A percentile compares a stretch with the other conserved stretches of the same genome.
Conservation (phyloP, 352 stramenopile species). For the Pythium insidiosum region DNA sequence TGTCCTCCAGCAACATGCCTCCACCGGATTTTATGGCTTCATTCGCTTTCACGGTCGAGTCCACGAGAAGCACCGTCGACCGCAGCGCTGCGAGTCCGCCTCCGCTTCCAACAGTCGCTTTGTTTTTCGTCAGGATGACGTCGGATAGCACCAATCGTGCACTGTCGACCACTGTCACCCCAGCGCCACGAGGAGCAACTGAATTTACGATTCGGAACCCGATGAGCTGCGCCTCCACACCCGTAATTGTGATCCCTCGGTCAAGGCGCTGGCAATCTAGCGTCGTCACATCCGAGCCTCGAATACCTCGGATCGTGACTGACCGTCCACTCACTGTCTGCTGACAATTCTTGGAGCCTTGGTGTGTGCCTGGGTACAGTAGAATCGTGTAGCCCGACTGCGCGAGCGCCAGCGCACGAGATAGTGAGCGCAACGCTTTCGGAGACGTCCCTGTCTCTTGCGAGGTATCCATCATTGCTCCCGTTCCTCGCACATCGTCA, state of each 20-base stretch:
- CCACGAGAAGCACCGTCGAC: not conserved
- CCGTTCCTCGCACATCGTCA: slow-evolving; percentile 42
- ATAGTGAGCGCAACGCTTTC: slow-evolving; percentile 41
- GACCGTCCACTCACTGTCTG: slow-evolving; percentile 13
- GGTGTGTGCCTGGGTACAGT: slow-evolving; percentile 39
- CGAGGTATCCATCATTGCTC: slow-evolving; percentile 41
- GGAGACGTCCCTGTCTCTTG: slow-evolving; percentile 24
- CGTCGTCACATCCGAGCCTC: slow-evolving; percentile 19
- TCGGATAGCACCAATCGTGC: no score
- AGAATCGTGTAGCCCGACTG: slow-evolving; percentile 26
- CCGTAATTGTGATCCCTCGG: slow-evolving; percentile 21
- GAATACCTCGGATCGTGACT: slow-evolving; percentile 33
- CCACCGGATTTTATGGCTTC: no score
- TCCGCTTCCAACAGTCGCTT: not conserved
- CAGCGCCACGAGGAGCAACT: no score
- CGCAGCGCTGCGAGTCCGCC: not conserved
- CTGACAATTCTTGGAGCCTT: slow-evolving; percentile 27
- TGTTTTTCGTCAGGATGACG: slow-evolving; percentile 4
- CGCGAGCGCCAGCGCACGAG: slow-evolving; percentile 28
- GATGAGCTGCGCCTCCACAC: slow-evolving; percentile 7
- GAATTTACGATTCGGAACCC: slow-evolving; percentile 11
- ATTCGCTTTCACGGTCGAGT: not conserved
- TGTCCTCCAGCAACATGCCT: slow-evolving; percentile 5
- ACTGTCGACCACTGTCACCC: no score
- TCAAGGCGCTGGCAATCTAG: slow-evolving; percentile 25